phyloP scores from a whole-genome alignment of 768 basidiomycete genomes.

The Daedaleopsis nitida region DNA sequence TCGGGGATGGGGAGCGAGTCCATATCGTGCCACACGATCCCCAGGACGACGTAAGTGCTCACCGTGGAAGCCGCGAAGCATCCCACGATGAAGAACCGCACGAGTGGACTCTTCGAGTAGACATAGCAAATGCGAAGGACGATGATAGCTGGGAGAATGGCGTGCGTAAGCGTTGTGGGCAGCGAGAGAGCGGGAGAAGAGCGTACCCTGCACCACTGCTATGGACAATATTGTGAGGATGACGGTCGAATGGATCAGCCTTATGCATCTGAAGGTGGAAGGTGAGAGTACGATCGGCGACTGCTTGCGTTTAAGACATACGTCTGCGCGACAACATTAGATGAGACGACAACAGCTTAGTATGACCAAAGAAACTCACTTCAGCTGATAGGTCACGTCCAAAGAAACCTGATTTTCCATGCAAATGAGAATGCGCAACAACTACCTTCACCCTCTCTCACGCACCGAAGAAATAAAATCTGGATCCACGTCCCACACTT shows the following conservation, averaged over 20 bases:
- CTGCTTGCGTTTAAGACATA: neutral
- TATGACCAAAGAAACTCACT: neutral
- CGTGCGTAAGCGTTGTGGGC: neutral
- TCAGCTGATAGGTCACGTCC: neutral
- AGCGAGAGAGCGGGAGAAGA: neutral
- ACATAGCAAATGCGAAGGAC: conserved; percentile 27
- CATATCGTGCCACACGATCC: conserved; percentile 11
- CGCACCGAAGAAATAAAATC: neutral
- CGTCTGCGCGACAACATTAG: neutral
- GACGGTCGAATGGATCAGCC: conserved; percentile 9
- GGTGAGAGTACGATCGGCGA: neutral
- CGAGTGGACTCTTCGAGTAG: conserved; percentile 13
- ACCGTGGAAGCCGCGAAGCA: conserved; percentile 13
- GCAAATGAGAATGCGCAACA: no score
- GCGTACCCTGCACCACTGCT: conserved; percentile 19
- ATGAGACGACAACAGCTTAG: neutral
- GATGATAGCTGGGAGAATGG: conserved; percentile 21
- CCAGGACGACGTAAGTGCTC: conserved; percentile 4
- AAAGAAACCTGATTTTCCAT: neutral
- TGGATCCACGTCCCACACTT: neutral
- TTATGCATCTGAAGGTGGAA: conserved; percentile 8
- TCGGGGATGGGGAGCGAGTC: conserved; percentile 5
- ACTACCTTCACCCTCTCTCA: neutral
- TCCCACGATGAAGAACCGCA: conserved; percentile 11
- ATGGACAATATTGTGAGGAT: conserved; percentile 13